Base-by-base conservation (phyloP, 2,329 filamentous ascomycete genomes). In the Dothideomycetes sp. region DNA sequence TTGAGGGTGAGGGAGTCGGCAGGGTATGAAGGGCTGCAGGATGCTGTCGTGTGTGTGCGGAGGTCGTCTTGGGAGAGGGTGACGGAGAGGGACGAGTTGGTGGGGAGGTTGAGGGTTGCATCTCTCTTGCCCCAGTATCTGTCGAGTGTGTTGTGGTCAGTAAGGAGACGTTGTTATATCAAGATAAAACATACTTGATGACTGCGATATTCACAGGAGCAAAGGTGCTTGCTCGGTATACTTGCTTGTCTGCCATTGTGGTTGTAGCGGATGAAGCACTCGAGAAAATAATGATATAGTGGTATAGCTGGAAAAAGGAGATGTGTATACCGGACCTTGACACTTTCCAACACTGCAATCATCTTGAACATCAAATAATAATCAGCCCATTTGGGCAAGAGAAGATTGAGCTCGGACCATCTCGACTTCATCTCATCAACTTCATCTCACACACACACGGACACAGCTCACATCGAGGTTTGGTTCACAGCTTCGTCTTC, bases 121-220 rank as follows among this genome's bases (percentile, higher is more conserved):
- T 96, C 88, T 47, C 91, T 84, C 69, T 98, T 98, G 53, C 93
- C 91, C 91, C 93, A 98, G 75, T 98, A 83, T 60, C 74, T 77
- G 51, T 19, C n/a, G n/a, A n/a, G n/a, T 19, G 30, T 12, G 34
- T 34, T 15, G 38, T 10, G 44, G 40, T 46, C 37, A 44, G 11
- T 32, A 33, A 18, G 17, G 8, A 19, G 8, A 12, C 14, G n/a
- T 40, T 46, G 45, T 19, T 16, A 34, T 33, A 38, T 34, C 41
- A 41, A 31, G 43, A 36, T 38, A 42, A 41, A 12, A 48, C 58
- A 52, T 65, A 93, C 83, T 96, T 96, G 68, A 96, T 91, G 42
- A 96, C 88, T 49, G 89, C 89, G 59, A 96, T 96, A 70, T 96
- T 96, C 58, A 96, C 89, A 11, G 89, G 91, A 31, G 91, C 91